phyloP scores from a whole-genome alignment of 805 yeast species.

The Scheffersomyces amazonensis region DNA sequence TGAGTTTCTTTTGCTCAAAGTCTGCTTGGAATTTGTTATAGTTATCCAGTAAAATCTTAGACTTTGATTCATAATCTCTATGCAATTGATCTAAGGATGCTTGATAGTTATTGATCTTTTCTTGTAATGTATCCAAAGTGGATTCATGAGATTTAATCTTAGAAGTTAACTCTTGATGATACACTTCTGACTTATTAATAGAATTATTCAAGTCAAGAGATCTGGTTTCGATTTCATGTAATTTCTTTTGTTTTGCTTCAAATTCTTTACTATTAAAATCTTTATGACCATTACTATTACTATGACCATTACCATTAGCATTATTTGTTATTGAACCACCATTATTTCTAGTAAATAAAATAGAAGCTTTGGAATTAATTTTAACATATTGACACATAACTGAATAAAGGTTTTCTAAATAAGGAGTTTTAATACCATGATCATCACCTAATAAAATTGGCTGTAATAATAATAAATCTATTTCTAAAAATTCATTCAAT shows the following conservation, averaged over 20 bases:
- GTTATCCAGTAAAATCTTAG: background rate
- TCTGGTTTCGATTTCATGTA: constrained; percentile 6
- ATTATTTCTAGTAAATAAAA: constrained; percentile 27
- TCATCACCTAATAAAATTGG: constrained; percentile 92
- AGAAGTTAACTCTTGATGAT: background rate
- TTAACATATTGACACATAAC: constrained; percentile 62
- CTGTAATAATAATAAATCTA: constrained; percentile 77
- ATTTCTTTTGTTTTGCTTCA: constrained; percentile 13
- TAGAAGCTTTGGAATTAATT: constrained; percentile 34
- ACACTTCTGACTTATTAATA: background rate
- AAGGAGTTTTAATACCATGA: constrained; percentile 81
- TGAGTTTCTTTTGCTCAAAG: constrained; percentile 2
- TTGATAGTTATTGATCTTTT: constrained; percentile 2
- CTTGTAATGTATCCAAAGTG: background rate
- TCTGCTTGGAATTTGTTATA: constrained; percentile 1
- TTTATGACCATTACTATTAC: background rate
- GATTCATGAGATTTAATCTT: background rate
- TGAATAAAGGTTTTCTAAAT: constrained; percentile 83
- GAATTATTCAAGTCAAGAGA: background rate
- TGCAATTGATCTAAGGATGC: constrained; percentile 2
- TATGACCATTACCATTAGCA: background rate
- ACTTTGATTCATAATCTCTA: constrained; percentile 3
- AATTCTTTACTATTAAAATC: constrained; percentile 4
- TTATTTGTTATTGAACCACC: constrained; percentile 1
- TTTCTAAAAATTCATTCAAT: constrained; percentile 42